phyloP scores from a whole-genome alignment of 345 rosid species.

The Citrus sp. region DNA sequence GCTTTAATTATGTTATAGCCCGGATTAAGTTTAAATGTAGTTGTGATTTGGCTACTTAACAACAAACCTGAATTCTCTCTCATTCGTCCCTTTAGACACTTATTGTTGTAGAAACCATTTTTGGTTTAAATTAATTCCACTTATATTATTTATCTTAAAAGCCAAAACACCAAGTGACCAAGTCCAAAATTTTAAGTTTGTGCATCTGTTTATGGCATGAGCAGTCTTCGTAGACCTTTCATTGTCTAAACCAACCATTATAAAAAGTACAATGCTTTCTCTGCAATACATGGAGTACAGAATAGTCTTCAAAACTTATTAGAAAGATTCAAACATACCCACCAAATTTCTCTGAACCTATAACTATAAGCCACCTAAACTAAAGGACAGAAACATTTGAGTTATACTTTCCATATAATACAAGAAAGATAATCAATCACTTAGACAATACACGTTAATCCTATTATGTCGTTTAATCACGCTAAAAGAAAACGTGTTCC shows the following conservation, averaged over 20 bases:
- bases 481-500: not conserved
- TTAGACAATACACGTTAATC: not conserved
- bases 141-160: too few relatives aligned
- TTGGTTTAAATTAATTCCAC: too few relatives aligned
- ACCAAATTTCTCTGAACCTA: not conserved
- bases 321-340: not conserved
- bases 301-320: not conserved
- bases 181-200: not conserved
- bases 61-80: too few relatives aligned
- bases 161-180: not conserved
- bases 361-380: not conserved
- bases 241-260: not conserved
- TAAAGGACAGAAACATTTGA: not conserved
- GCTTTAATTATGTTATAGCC: too few relatives aligned
- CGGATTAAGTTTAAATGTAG: too few relatives aligned
- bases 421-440: not conserved
- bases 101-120: not conserved
- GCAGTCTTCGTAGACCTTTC: slow-evolving; percentile 10
- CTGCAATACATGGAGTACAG: not conserved
- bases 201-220: not conserved
- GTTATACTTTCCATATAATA: not conserved
- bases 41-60: not conserved
- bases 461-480: not conserved
- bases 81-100: too few relatives aligned
- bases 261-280: not conserved